Percentiles rank a stretch among this genome's conserved stretches.
Evolutionary conservation across 441 rosid genomes (phyloP).

Genomic region (Brassica balearica): DNA sequence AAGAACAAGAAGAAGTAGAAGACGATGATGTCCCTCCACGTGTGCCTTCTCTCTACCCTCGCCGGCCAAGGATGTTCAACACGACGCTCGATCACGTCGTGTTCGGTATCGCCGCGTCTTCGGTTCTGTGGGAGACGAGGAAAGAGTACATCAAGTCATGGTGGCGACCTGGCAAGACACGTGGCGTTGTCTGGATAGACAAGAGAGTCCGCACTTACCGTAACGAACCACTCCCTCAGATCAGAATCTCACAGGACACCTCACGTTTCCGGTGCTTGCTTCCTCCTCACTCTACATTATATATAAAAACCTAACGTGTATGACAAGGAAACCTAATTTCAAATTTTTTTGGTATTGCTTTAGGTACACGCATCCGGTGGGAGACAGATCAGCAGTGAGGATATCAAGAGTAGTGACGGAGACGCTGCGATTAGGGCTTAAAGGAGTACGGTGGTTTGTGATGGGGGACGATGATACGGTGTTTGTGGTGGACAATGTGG

Average conservation of each 20-base stretch:
- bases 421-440: conserved; percentile 65
- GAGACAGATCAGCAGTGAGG: conserved; percentile 76
- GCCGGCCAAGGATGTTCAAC: conserved; percentile 37
- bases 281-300: background rate
- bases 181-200: conserved; percentile 87
- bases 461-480: conserved; percentile 98
- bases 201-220: conserved; percentile 48
- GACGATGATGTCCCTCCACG: conserved; percentile 19
- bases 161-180: conserved; percentile 75
- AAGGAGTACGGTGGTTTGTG: conserved; percentile 85
- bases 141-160: conserved; percentile 83
- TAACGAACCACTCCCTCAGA: conserved; percentile 63
- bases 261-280: conserved; percentile 60
- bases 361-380: conserved; percentile 70
- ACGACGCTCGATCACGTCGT: conserved; percentile 74
- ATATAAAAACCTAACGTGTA: background rate
- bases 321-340: background rate
- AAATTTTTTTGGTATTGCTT: background rate
- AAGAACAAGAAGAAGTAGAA: conserved; percentile 36
- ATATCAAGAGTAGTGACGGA: conserved; percentile 82
- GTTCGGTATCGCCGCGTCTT: conserved; percentile 77
- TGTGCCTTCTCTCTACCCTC: conserved; percentile 28
- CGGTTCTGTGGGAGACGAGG: conserved; percentile 70
- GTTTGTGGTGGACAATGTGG: conserved; percentile 78
- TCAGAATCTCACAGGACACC: conserved; percentile 67